phyloP scores from a whole-genome alignment of 371 early-diverging fungal species.

The Mortierella sp. region DNA sequence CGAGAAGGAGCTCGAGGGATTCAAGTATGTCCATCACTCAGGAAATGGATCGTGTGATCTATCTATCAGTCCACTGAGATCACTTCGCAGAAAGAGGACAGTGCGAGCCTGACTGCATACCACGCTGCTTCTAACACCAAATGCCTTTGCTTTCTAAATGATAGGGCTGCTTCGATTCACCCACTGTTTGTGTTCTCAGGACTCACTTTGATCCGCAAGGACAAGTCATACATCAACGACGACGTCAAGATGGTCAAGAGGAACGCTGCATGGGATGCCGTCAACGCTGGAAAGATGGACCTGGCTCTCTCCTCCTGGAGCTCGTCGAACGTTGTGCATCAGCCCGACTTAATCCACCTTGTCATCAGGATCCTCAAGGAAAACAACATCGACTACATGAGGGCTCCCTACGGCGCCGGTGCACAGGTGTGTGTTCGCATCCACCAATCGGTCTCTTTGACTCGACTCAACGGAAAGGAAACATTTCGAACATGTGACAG shows the following conservation, averaged over 20 bases:
- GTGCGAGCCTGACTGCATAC: neutral
- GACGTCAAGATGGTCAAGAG: conserved; percentile 75
- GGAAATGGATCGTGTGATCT: neutral
- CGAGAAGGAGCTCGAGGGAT: conserved; percentile 74
- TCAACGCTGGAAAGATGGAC: conserved; percentile 74
- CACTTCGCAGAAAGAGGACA: neutral
- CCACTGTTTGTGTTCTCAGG: conserved; percentile 88
- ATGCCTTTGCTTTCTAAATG: neutral
- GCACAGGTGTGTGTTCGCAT: conserved; percentile 74
- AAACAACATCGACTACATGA: conserved; percentile 78
- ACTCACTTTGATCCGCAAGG: conserved; percentile 78
- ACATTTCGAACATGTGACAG: neutral
- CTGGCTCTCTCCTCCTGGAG: conserved; percentile 73
- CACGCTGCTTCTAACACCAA: neutral
- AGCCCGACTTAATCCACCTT: conserved; percentile 74
- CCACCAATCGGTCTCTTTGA: neutral
- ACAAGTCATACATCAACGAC: conserved; percentile 76
- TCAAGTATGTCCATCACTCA: conserved; percentile 61
- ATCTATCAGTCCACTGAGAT: too few relatives aligned
- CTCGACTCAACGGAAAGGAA: neutral
- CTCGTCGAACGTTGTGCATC: conserved; percentile 63
- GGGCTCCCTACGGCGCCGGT: conserved; percentile 88
- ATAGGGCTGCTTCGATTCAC: conserved; percentile 70
- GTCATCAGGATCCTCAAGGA: conserved; percentile 80
- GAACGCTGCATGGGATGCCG: conserved; percentile 80